A percentile compares a stretch with the other conserved stretches of the same genome.
Conservation (phyloP, 257 asterid species). For the Solanum pinnatisectum region DNA sequence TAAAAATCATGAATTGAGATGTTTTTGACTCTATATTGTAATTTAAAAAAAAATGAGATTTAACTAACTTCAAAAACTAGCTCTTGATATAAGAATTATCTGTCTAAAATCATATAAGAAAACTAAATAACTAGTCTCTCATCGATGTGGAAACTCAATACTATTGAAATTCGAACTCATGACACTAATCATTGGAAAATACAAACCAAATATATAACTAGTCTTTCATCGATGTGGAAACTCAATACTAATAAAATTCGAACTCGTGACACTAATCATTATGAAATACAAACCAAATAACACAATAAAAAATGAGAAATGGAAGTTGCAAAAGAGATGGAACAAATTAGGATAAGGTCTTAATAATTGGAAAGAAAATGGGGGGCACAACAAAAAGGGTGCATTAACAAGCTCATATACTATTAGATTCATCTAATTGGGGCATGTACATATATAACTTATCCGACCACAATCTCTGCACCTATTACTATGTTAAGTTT, state of each 20-base stretch:
- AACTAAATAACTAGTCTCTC: background rate
- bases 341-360: background rate
- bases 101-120: background rate
- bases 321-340: background rate
- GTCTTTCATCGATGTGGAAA: background rate
- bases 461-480: background rate
- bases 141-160: background rate
- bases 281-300: background rate
- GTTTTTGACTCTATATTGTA: background rate
- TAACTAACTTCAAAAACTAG: background rate
- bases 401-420: background rate
- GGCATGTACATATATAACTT: background rate
- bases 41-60: background rate
- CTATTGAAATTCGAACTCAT: too few species aligned
- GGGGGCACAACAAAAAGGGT: background rate
- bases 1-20: background rate
- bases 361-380: background rate
- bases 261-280: background rate
- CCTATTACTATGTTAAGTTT: background rate
- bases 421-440: background rate
- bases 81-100: too few species aligned
- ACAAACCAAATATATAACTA: background rate
- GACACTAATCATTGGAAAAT: background rate
- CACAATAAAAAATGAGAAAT: background rate
- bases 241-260: background rate